Evolutionary conservation across 2,329 filamentous ascomycete genomes (phyloP).

Genomic region (Fusarium sp.): DNA sequence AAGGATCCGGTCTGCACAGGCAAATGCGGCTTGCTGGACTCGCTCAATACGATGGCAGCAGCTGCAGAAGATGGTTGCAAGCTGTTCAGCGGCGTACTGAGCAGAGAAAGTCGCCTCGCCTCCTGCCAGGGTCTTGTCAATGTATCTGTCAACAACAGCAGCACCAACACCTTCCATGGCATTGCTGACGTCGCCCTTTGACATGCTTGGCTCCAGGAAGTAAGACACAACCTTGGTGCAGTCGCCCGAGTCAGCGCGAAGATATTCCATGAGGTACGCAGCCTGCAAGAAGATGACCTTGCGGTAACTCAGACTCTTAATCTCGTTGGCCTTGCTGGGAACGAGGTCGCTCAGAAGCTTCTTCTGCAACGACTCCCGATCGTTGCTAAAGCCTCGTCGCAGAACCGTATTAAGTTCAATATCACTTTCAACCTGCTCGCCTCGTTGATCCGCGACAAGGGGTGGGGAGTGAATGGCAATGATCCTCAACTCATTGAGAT

Average conservation of each 20-base stretch:
- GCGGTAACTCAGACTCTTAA: slow-evolving; percentile 85
- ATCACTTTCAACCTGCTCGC: slow-evolving; percentile 92
- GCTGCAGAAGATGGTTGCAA: slow-evolving; percentile 84
- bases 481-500: slow-evolving; percentile 81
- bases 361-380: slow-evolving; percentile 84
- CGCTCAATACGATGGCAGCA: slow-evolving; percentile 95
- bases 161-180: slow-evolving; percentile 73
- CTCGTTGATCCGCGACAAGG: slow-evolving; percentile 87
- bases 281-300: slow-evolving; percentile 94
- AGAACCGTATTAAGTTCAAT: slow-evolving; percentile 96
- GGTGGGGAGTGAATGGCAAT: slow-evolving; percentile 91
- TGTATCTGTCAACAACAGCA: slow-evolving; percentile 83
- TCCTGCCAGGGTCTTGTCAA: slow-evolving; percentile 79
- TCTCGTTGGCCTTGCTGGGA: slow-evolving; percentile 80
- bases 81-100: slow-evolving; percentile 87
- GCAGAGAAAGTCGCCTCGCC: slow-evolving; percentile 85
- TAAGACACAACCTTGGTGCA: slow-evolving; percentile 92
- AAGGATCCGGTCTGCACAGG: slow-evolving; percentile 88
- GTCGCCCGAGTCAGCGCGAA: slow-evolving; percentile 87
- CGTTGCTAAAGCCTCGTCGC: slow-evolving; percentile 83
- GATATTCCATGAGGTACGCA: slow-evolving; percentile 87
- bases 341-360: slow-evolving; percentile 79
- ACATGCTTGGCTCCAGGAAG: slow-evolving; percentile 92
- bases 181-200: slow-evolving; percentile 70
- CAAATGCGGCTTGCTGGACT: slow-evolving; percentile 87